A percentile compares a stretch with the other conserved stretches of the same genome.
Conservation (phyloP, 2,329 filamentous ascomycete species). For the Ilyonectria robusta region DNA sequence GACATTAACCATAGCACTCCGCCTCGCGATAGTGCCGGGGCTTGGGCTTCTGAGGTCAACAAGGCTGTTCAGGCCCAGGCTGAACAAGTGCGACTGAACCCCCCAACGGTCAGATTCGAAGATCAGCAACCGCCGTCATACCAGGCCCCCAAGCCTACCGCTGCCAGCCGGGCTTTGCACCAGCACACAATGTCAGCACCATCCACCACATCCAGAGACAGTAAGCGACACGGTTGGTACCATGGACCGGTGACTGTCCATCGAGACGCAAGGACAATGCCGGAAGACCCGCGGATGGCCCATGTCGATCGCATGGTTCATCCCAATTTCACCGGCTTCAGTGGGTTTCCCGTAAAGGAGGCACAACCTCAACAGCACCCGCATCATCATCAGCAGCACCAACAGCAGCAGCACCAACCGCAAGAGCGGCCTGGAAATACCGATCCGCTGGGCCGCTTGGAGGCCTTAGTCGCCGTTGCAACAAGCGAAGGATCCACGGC, state of each 20-base stretch:
- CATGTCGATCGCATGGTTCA: constrained; percentile 71
- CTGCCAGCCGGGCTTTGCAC: constrained; percentile 56
- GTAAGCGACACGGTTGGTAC: constrained; percentile 81
- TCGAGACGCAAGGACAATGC: constrained; percentile 52
- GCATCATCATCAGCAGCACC: constrained; percentile 45
- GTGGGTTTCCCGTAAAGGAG: constrained; percentile 63
- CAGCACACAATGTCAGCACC: constrained; percentile 75
- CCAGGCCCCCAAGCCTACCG: constrained; percentile 49
- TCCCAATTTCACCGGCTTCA: constrained; percentile 68
- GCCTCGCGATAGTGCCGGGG: constrained; percentile 65
- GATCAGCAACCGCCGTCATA: constrained; percentile 58
- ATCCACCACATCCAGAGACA: constrained; percentile 68
- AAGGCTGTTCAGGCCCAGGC: constrained; percentile 69
- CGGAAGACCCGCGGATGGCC: constrained; percentile 52
- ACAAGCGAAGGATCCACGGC: constrained; percentile 61
- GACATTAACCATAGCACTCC: constrained; percentile 72
- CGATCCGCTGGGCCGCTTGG: constrained; percentile 56
- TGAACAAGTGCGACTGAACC: constrained; percentile 63
- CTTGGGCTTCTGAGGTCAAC: constrained; percentile 71
- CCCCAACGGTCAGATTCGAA: constrained; percentile 69
- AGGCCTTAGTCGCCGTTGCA: constrained; percentile 61
- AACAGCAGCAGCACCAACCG: constrained; percentile 48
- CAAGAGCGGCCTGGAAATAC: constrained; percentile 49
- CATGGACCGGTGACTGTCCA: constrained; percentile 64
- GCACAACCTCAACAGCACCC: constrained; percentile 47